Evolutionary conservation across 2,329 filamentous ascomycete genomes (phyloP).

Genomic region (Chaetomiaceae sp.): DNA sequence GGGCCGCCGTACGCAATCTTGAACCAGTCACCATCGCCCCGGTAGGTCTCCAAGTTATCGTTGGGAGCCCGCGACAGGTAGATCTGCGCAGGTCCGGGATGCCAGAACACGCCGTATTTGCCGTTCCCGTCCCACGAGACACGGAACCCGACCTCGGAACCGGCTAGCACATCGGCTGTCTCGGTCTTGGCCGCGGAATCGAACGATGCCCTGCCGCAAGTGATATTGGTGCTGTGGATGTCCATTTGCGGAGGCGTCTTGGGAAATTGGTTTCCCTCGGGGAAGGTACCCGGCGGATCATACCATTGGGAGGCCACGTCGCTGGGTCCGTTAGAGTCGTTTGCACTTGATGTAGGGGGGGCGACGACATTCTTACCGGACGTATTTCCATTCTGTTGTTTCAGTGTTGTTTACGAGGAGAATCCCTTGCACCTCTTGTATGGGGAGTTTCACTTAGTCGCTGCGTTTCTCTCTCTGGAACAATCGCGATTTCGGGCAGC

Average conservation of each 20-base stretch:
- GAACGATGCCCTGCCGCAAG: conserved; percentile 17
- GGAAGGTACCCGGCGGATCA: background rate
- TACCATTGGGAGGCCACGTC: background rate
- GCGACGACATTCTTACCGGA: conserved; percentile 1
- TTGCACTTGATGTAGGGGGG: background rate
- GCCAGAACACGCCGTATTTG: conserved; percentile 7
- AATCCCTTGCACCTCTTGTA: conserved; percentile 14
- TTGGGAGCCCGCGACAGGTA: conserved; percentile 17
- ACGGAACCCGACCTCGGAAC: conserved; percentile 20
- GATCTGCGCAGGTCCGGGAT: conserved; percentile 15
- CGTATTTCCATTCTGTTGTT: conserved; percentile 18
- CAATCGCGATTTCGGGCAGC: no score
- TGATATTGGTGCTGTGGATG: conserved; percentile 14
- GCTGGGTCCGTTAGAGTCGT: background rate
- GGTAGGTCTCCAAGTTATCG: conserved; percentile 12
- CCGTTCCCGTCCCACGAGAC: conserved; percentile 18
- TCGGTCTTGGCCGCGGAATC: conserved; percentile 12
- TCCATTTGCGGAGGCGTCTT: conserved; percentile 5
- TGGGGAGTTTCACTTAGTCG: background rate
- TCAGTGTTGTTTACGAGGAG: conserved; percentile 18
- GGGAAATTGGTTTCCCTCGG: background rate
- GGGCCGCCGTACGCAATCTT: conserved; percentile 20
- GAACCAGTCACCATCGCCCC: conserved; percentile 21
- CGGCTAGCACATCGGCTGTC: conserved; percentile 19
- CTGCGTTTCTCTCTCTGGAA: background rate